Base-by-base conservation (phyloP, 2,329 filamentous ascomycete genomes). In the Trichoderma koningiopsis region DNA sequence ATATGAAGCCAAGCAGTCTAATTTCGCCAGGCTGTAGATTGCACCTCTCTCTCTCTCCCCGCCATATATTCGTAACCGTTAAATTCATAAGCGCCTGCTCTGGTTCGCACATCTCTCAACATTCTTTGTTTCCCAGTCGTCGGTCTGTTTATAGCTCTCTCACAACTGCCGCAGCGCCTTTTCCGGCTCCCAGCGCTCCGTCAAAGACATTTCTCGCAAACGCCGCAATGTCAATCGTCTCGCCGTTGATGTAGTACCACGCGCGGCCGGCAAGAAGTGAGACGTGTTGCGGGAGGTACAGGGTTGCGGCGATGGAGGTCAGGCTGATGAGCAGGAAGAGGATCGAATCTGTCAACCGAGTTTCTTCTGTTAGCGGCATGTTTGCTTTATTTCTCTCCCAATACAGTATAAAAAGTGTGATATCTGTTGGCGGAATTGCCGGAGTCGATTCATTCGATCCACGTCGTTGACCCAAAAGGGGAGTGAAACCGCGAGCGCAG, bases 171-270 rank as follows among this genome's bases (percentile, higher is more conserved):
- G 75, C 74, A 31, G 75, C 75, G 14, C 72, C 71, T 40, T 72
- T 72, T 7, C 70, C 73, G 24, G 71, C 61, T 56, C 65, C 71
- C 19, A 65, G 68, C 60, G 71, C 64, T 11, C 70, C 72, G 27
- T 73, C 78, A 33, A 79, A 72, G 14, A 75, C 76, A 58, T 78
- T 76, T 19, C 76, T 74, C 35, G 79, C 77, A 22, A 76, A 77
- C 27, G 75, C 76, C 4, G 73, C 83, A 55, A 85, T 81, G 69
- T 86, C 83, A 70, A 84, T 85, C 74, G 88, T 86, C 77, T 97
- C 94, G 74, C 96, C 96, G 73, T 91, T 90, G 80, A 93, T 92
- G 85, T 99, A 99, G 85, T 97, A 99, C 88, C 93, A 97, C 66
- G 93, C 90, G 78, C 95, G 92, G 78, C 89, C 89, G 77, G 91